Conservation (phyloP, 306 rosid species). For the Abrus pulchellus region DNA sequence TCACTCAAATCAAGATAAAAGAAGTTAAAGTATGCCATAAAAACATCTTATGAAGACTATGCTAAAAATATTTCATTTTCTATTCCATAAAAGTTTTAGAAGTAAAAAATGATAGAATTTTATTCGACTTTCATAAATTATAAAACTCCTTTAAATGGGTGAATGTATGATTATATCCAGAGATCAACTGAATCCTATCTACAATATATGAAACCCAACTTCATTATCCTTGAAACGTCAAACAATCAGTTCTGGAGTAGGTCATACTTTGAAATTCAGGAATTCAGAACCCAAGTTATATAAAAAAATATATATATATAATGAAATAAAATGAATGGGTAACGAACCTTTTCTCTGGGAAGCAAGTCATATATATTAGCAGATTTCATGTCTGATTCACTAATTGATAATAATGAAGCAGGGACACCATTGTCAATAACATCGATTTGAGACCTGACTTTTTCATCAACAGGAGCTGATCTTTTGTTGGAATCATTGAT, state of each 20-base stretch:
- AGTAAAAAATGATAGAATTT: conserved; percentile 12
- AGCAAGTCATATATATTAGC: conserved; percentile 47
- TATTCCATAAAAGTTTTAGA: conserved; percentile 27
- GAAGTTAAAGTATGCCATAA: conserved; percentile 30
- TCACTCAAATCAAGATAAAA: conserved; percentile 16
- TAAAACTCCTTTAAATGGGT: background rate
- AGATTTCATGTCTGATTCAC: conserved; percentile 52
- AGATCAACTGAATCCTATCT: conserved; percentile 17
- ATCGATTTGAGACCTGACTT: conserved; percentile 49
- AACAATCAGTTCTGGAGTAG: conserved; percentile 30
- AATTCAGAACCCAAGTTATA: conserved; percentile 36
- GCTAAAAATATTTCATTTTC: conserved; percentile 20
- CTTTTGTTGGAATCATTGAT: conserved; percentile 49
- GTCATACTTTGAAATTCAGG: conserved; percentile 17
- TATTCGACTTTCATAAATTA: background rate
- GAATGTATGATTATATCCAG: conserved; percentile 24
- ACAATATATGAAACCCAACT: conserved; percentile 12
- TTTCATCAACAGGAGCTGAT: conserved; percentile 43
- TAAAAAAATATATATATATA: background rate
- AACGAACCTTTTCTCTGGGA: conserved; percentile 66
- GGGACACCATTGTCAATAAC: conserved; percentile 48
- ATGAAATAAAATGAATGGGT: background rate
- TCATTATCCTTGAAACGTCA: conserved; percentile 32
- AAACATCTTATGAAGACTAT: conserved; percentile 14
- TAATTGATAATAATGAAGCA: conserved; percentile 51